These are phyloP conservation scores for Cytospora piceae DNA, from an alignment of 2,329 filamentous ascomycete species.

Conservation along the genomic window DNA sequence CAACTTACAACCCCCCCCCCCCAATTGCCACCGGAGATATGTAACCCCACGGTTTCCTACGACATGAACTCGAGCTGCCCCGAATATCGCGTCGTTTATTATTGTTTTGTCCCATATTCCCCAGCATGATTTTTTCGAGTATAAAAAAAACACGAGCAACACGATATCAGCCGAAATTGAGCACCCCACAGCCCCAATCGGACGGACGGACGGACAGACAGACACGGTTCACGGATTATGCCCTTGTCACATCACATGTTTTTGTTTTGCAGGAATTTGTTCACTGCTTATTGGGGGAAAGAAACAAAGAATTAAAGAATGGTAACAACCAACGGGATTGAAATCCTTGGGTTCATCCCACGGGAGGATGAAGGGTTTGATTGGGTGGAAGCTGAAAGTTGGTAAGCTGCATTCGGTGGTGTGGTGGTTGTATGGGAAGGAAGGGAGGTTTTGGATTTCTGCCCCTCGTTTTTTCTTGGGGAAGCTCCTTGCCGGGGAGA, in stretches of 20 bases:
- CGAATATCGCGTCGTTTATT: conserved; percentile 9
- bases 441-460: conserved; percentile 1
- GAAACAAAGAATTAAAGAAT: background rate
- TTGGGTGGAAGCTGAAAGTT: conserved; percentile 1
- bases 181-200: background rate
- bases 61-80: conserved; percentile 11
- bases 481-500: conserved; percentile 18
- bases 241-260: conserved; percentile 15
- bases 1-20: conserved; percentile 7
- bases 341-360: background rate
- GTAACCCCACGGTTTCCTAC: conserved; percentile 12
- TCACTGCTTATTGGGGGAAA: conserved; percentile 11
- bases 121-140: background rate
- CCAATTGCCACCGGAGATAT: background rate
- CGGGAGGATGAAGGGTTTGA: background rate
- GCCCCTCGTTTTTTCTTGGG: conserved; percentile 25
- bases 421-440: background rate
- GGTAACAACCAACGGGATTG: background rate
- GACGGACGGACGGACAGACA: conserved; percentile 1
- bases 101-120: conserved; percentile 2
- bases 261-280: conserved; percentile 18
- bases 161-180: background rate
- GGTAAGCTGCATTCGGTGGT: conserved; percentile 3
- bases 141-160: conserved; percentile 1
- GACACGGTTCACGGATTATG: conserved; percentile 9